These are phyloP conservation scores for Mrakia frigida DNA, from an alignment of 768 basidiomycete species.

Conservation along the genomic window DNA sequence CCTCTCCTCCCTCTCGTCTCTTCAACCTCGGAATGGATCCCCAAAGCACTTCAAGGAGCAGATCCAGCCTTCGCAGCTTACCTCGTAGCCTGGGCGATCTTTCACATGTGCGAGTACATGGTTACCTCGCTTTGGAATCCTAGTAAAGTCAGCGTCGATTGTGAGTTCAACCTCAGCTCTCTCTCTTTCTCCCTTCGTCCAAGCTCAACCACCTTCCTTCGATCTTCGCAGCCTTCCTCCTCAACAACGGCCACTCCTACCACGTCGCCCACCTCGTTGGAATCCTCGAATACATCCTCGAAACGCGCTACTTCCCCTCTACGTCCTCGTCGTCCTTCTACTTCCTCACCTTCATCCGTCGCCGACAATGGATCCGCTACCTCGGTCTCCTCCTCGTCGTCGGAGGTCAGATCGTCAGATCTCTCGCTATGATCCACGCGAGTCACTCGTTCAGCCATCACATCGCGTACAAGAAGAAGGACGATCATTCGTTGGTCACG, in stretches of 20 bases:
- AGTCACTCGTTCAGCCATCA: constrained; percentile 88
- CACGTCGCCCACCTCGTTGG: constrained; percentile 76
- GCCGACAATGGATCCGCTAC: not conserved
- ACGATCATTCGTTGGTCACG: constrained; percentile 73
- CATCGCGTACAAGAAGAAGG: constrained; percentile 68
- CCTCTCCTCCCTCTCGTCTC: constrained; percentile 8
- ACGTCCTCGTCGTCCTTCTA: constrained; percentile 48
- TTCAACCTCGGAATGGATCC: not conserved
- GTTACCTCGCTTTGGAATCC: constrained; percentile 95
- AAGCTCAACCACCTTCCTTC: not conserved
- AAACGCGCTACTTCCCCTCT: constrained; percentile 53
- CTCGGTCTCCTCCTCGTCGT: constrained; percentile 59
- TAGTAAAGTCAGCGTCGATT: constrained; percentile 85
- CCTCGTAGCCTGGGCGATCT: constrained; percentile 71
- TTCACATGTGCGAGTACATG: constrained; percentile 91
- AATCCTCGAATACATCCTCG: constrained; percentile 70
- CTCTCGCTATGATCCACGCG: constrained; percentile 94
- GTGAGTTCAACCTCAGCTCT: constrained; percentile 51
- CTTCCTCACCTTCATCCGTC: not conserved
- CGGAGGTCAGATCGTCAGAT: constrained; percentile 71
- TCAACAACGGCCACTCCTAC: constrained; percentile 83
- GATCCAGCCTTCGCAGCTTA: constrained; percentile 47
- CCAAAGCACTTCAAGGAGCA: not conserved
- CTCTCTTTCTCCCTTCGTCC: not conserved
- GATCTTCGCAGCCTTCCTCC: constrained; percentile 67